Base-by-base conservation (phyloP, 306 rosid genomes). In the Medicago ruthenica region DNA sequence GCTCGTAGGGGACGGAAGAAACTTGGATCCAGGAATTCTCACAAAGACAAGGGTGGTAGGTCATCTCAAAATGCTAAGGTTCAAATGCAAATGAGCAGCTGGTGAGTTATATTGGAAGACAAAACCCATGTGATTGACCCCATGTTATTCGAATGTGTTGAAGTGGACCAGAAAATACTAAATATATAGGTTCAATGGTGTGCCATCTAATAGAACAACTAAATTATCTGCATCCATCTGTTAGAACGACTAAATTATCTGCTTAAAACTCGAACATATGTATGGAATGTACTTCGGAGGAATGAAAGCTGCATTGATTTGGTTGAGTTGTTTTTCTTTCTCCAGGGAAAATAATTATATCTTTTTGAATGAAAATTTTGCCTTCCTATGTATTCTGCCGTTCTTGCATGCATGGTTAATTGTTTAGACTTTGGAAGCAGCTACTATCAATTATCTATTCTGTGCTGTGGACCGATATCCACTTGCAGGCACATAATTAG, bases 11-110 rank as follows among this genome's bases (percentile, higher is more conserved):
- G 96, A 51, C 82, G 83, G 4, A 91, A 86, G 83, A 42, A 48
- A 71, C 34, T 18, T 61, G 75, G 89, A 50, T 86, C 97, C 12
- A 83, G 98, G 83, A 91, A 91, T 72, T 82, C 86, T 39, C 87
- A 91, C 86, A 91, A 94, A 82, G 97, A 87, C 88, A 94, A 94
- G 80, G 98, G 96, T 71, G 90, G 96, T 3, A 91, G 82, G 80
- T 88, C 98, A 65, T 85, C 97, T 22, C 47, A 84, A 67, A 91
- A 55, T 81, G 84, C 96, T 37, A 91, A 87, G 85, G 34, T 91
- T 45, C 91, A 89, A 73, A 86, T 78, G 57, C 92, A 91, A 62
- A 40, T 88, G 80, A 68, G 88, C 73, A 64, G 66, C 86, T 93
- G 96, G 97, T 89, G 82, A 83, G 71, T 21, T 20, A 7, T 34